Evolutionary conservation across 2,329 filamentous ascomycete species (phyloP).

Genomic region (Trichoderma cornu-damae): DNA sequence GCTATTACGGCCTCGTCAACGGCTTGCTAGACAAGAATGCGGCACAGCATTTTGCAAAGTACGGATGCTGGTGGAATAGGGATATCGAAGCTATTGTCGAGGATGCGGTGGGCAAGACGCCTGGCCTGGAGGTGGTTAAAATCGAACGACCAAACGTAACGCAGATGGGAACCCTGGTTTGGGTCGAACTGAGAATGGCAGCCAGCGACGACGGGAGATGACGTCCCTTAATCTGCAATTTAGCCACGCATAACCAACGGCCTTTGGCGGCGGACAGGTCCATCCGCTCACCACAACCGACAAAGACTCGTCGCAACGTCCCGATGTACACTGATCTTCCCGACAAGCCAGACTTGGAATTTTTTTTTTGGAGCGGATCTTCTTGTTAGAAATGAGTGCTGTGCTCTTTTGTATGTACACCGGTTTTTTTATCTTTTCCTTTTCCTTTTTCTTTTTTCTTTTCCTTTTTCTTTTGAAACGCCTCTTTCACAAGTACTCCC

Average conservation of each 20-base stretch:
- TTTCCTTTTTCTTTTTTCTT: neutral
- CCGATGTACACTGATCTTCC: neutral
- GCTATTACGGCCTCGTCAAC: slow-evolving; percentile 51
- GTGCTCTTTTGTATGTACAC: slow-evolving; percentile 17
- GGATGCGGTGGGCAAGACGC: slow-evolving; percentile 43
- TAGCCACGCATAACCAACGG: neutral
- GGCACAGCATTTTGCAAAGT: slow-evolving; percentile 51
- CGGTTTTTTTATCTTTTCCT: no score
- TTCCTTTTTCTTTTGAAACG: neutral
- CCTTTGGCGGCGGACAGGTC: neutral
- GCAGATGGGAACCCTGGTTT: slow-evolving; percentile 54
- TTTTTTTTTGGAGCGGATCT: slow-evolving; percentile 9
- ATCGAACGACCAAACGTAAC: slow-evolving; percentile 47
- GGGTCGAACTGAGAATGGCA: slow-evolving; percentile 50
- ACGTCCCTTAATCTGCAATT: neutral
- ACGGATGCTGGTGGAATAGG: slow-evolving; percentile 65
- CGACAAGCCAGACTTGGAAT: neutral
- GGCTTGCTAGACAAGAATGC: slow-evolving; percentile 52
- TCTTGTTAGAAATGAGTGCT: slow-evolving; percentile 19
- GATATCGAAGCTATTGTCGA: slow-evolving; percentile 53
- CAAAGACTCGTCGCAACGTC: neutral
- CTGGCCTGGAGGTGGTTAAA: slow-evolving; percentile 53
- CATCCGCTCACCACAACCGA: neutral
- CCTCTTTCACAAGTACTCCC: slow-evolving; percentile 6
- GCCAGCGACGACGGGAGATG: slow-evolving; percentile 20